These are phyloP conservation scores for Pythium sukuiense DNA, from an alignment of 352 stramenopile species.

Conservation along the genomic window DNA sequence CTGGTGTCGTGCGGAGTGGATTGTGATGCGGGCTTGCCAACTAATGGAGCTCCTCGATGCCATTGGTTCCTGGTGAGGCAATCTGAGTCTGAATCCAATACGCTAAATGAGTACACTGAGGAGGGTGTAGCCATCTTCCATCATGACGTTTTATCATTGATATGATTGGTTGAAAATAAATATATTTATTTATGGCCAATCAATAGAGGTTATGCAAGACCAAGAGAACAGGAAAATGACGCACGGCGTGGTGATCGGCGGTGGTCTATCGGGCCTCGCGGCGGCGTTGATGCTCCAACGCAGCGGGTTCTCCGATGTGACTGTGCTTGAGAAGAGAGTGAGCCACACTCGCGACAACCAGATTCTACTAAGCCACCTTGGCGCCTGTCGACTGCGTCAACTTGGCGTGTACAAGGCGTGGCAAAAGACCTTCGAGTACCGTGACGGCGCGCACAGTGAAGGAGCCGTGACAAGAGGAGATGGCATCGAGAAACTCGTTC, in stretches of 20 bases:
- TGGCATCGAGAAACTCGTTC: slow-evolving; percentile 26
- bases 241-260: slow-evolving; percentile 30
- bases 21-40: not conserved
- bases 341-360: slow-evolving; percentile 27
- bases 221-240: slow-evolving; percentile 11
- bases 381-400: slow-evolving; percentile 22
- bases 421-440: slow-evolving; percentile 10
- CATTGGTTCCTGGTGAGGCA: slow-evolving; percentile 22
- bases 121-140: not conserved
- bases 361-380: slow-evolving; percentile 25
- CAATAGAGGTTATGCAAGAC: not conserved
- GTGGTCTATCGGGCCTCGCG: slow-evolving; percentile 28
- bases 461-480: slow-evolving; percentile 27
- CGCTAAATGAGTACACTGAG: slow-evolving; percentile 20
- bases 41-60: not conserved
- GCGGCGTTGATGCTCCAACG: slow-evolving; percentile 27
- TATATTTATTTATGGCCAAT: slow-evolving; percentile 8
- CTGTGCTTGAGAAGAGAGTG: slow-evolving; percentile 29
- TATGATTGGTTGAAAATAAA: slow-evolving; percentile 15
- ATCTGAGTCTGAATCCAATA: slow-evolving; percentile 16
- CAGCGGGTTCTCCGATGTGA: slow-evolving; percentile 19
- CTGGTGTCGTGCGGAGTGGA: not conserved
- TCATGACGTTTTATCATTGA: slow-evolving; percentile 14
- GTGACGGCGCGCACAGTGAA: slow-evolving; percentile 12
- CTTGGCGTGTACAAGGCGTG: slow-evolving; percentile 28